Conservation (phyloP, 2,329 filamentous ascomycete species). For the Verticillium zaregamsianum region DNA sequence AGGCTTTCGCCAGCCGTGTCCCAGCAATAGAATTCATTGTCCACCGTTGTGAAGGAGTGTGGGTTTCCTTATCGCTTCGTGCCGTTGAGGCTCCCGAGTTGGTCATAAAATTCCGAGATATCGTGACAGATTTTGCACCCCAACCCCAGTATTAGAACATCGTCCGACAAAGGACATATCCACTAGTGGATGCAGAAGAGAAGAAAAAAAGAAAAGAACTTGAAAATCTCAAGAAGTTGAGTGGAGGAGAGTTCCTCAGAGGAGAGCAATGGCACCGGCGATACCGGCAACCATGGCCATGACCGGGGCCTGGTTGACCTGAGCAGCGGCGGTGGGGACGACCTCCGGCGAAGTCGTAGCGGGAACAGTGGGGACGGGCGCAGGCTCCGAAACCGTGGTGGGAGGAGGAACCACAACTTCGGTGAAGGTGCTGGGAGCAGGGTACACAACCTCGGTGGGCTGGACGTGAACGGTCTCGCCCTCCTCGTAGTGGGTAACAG, state of each 20-base stretch:
- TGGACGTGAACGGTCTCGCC: slow-evolving; percentile 32
- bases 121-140: background rate
- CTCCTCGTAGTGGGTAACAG: slow-evolving; percentile 32
- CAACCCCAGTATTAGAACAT: background rate
- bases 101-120: slow-evolving; percentile 1
- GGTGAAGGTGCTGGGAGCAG: slow-evolving; percentile 25
- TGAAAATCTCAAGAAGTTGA: background rate
- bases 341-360: slow-evolving; percentile 14
- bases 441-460: slow-evolving; percentile 33
- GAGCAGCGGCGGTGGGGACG: slow-evolving; percentile 21
- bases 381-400: slow-evolving; percentile 25
- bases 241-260: slow-evolving; percentile 18
- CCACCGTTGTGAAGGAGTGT: background rate
- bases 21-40: background rate
- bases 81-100: slow-evolving; percentile 8
- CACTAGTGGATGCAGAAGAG: background rate
- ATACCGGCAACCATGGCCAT: slow-evolving; percentile 33
- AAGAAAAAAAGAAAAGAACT: background rate
- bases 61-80: background rate
- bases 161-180: background rate
- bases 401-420: slow-evolving; percentile 33
- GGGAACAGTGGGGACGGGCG: slow-evolving; percentile 6
- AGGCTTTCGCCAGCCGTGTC: background rate
- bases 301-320: slow-evolving; percentile 24
- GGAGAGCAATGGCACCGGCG: slow-evolving; percentile 30